phyloP scores from a whole-genome alignment of 1,139 yeast species.

The Geotrichum restrictum region DNA sequence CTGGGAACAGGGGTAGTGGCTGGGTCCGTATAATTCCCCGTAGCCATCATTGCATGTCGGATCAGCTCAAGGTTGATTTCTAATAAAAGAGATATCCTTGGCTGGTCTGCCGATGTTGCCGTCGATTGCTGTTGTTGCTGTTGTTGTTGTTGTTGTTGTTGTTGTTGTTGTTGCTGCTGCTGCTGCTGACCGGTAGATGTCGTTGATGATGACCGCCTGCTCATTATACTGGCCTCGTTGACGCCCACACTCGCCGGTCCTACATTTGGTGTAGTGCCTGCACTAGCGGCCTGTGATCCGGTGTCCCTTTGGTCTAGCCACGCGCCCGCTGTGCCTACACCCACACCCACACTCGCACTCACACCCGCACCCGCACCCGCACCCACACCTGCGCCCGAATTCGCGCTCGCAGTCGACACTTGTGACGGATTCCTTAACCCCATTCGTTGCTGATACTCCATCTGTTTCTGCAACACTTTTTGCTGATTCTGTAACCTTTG shows the following conservation, averaged over 20 bases:
- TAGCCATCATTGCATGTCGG: slow-evolving; percentile 28
- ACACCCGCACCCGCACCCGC: neutral
- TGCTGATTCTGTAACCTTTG: slow-evolving; percentile 22
- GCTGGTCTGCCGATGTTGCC: slow-evolving; percentile 26
- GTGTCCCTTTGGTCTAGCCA: neutral
- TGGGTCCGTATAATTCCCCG: slow-evolving; percentile 21
- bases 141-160: too few species aligned
- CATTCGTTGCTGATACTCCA: slow-evolving; percentile 9
- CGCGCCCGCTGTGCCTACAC: neutral
- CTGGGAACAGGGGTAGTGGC: neutral
- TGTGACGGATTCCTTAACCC: neutral
- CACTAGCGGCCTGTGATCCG: neutral
- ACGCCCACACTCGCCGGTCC: neutral
- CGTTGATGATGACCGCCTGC: neutral
- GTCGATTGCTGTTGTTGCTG: slow-evolving; percentile 10
- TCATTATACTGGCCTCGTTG: neutral
- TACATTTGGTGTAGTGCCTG: too few species aligned
- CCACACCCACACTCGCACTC: neutral
- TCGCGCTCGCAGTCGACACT: neutral
- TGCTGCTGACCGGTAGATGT: neutral
- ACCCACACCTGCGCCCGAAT: too few species aligned
- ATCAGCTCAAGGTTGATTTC: slow-evolving; percentile 38
- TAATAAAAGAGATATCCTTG: slow-evolving; percentile 31
- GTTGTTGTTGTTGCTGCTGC: too few species aligned
- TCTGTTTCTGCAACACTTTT: slow-evolving; percentile 9